These are phyloP conservation scores for Sicyos baderoa DNA, from an alignment of 306 rosid species.

Conservation along the genomic window DNA sequence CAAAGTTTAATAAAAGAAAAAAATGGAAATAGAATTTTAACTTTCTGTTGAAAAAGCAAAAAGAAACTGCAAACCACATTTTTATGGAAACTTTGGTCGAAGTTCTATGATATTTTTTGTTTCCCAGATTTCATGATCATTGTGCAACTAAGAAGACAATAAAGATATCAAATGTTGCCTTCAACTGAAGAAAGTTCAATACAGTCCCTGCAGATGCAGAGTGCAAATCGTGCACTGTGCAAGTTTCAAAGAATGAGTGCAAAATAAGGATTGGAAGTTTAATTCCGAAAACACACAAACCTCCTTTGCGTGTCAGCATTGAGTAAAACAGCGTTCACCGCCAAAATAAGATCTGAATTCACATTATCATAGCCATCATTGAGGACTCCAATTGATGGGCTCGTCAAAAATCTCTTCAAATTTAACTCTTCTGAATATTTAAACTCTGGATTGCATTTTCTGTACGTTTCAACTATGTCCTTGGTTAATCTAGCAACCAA, in stretches of 20 bases:
- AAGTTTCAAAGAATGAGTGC: background rate
- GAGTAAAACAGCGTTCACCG: constrained; percentile 65
- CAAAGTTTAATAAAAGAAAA: background rate
- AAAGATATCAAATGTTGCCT: constrained; percentile 9
- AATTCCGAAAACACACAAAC: constrained; percentile 31
- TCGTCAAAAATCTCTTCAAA: constrained; percentile 90
- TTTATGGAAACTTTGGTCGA: background rate
- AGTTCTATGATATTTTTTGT: background rate
- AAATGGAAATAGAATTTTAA: background rate
- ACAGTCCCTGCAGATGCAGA: constrained; percentile 11
- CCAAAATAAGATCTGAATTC: constrained; percentile 85
- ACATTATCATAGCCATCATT: constrained; percentile 88
- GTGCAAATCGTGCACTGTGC: background rate
- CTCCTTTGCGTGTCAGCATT: constrained; percentile 60
- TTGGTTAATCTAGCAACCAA: constrained; percentile 79
- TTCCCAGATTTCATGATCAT: background rate
- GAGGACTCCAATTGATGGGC: constrained; percentile 83
- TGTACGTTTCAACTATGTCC: constrained; percentile 83
- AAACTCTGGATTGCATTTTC: constrained; percentile 79
- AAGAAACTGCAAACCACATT: background rate
- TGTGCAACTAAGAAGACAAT: background rate
- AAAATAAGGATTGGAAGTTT: constrained; percentile 3
- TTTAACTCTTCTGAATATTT: constrained; percentile 87
- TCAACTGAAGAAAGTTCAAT: background rate
- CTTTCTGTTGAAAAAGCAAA: constrained; percentile 3